These are phyloP conservation scores for Collybia mongolica DNA, from an alignment of 768 basidiomycete genomes.

Conservation along the genomic window DNA sequence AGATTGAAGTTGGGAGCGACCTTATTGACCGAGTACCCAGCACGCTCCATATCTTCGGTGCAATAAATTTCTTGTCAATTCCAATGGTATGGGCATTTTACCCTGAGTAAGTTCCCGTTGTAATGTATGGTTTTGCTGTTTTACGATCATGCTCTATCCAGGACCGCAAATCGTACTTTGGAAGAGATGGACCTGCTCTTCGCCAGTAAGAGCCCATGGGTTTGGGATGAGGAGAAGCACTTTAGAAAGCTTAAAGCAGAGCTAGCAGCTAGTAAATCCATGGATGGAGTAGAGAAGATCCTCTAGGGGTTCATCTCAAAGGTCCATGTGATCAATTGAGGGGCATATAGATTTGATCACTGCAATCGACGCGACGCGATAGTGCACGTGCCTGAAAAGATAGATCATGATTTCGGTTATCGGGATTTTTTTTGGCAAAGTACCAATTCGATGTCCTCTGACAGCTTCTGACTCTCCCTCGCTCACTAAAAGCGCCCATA, in stretches of 20 bases:
- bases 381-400: too few species aligned
- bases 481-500: background rate
- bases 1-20: background rate
- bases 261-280: constrained; percentile 19
- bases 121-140: background rate
- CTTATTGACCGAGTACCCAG: constrained; percentile 14
- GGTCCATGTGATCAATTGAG: too few species aligned
- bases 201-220: constrained; percentile 40
- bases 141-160: background rate
- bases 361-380: too few species aligned
- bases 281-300: constrained; percentile 10
- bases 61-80: constrained; percentile 39
- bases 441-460: background rate
- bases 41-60: constrained; percentile 43
- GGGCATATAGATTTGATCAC: too few species aligned
- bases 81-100: constrained; percentile 45
- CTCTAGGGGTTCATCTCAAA: too few species aligned
- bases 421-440: too few species aligned
- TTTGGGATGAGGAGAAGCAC: constrained; percentile 42
- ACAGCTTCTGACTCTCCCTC: constrained; percentile 4
- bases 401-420: too few species aligned
- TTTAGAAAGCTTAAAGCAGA: constrained; percentile 34
- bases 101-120: constrained; percentile 31
- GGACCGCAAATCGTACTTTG: constrained; percentile 38
- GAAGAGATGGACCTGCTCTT: constrained; percentile 46